Evolutionary conservation across 208 protist species (phyloP), one percentile per base, ranked within the genome.

Genomic region (Porcisia deanei): DNA sequence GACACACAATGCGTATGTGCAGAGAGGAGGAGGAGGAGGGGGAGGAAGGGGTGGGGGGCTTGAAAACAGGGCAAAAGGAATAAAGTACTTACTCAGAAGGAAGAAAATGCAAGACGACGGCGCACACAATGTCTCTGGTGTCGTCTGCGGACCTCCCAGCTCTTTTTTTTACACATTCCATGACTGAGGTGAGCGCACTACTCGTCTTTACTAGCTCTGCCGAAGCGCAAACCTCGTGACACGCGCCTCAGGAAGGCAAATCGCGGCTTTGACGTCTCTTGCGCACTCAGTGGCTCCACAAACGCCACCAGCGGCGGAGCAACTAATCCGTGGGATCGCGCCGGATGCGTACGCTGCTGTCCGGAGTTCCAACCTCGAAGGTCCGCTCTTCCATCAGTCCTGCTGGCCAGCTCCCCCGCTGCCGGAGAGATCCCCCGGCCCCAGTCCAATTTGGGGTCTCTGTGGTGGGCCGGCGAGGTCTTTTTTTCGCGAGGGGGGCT

Each of bases 201-300:
- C 2, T 37, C 22, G 45, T 20, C 66, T 25, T 20, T 57, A 20
- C 47, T 6, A n/a, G 1, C 20, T 12, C 66, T 12, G 22, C 47
- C 6, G 25, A 14, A n/a, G 37, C 61, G 57, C 30, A 81, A 37
- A 18, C 34, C 25, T 57, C 49, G 59, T 1, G 77, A n/a, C 25
- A 81, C 71, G 18, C 77, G 77, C n/a, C n/a, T 39, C 65, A 81
- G 65, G 45, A 59, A 49, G 3, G 53, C 63, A 61, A 77, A 76
- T 25, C 77, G 77, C 25, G 71, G 65, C 71, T 65, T 76, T 34
- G 77, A 73, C 20, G 43, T 73, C 66, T 73, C 77, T 39, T 76
- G 64, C 5, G 63, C 54, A 20, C 37, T 41, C 39, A 64, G 2
- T 43, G 70, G 4, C n/a, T 3, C 39, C 41, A 22, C 39, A 45